Percentiles rank a stretch among this genome's conserved stretches.
Evolutionary conservation across 225 moss, liverwort and hornwort genomes (phyloP).

Genomic region (Antitrichia curtipendula): DNA sequence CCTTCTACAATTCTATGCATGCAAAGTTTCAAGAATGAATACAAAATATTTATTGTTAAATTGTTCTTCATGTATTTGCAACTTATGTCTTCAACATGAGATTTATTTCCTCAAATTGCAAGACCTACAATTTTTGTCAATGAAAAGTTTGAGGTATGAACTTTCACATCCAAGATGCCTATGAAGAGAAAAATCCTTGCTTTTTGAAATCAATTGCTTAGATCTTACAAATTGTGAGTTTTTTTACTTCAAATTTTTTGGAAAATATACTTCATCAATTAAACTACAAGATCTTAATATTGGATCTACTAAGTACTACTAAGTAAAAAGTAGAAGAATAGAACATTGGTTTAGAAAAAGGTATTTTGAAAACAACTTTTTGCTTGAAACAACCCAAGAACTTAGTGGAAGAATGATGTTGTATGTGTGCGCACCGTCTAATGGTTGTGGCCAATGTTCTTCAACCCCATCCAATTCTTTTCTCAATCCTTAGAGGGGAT

Average conservation of each 20-base stretch:
- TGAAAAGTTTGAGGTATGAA: neutral
- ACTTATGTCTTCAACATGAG: neutral
- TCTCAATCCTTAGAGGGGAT: rapidly evolving
- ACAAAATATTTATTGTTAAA: neutral
- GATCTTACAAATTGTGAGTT: rapidly evolving
- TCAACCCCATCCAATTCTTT: rapidly evolving
- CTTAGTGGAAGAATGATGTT: no score
- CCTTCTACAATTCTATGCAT: neutral
- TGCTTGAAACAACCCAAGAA: no score
- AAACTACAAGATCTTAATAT: no score
- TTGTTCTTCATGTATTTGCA: neutral
- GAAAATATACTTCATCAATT: rapidly evolving
- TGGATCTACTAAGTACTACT: neutral
- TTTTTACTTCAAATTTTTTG: neutral
- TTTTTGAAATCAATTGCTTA: neutral
- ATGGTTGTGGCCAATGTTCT: no score
- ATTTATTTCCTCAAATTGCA: neutral
- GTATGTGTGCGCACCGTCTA: rapidly evolving
- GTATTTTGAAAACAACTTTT: neutral
- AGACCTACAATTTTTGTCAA: neutral
- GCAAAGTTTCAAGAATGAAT: neutral
- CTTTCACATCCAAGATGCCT: neutral
- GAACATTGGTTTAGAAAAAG: neutral
- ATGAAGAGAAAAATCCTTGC: neutral
- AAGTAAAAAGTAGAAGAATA: neutral